Evolutionary conservation across 1,284 basidiomycete species (phyloP).

Genomic region (Cutaneotrichosporon spelunceum): DNA sequence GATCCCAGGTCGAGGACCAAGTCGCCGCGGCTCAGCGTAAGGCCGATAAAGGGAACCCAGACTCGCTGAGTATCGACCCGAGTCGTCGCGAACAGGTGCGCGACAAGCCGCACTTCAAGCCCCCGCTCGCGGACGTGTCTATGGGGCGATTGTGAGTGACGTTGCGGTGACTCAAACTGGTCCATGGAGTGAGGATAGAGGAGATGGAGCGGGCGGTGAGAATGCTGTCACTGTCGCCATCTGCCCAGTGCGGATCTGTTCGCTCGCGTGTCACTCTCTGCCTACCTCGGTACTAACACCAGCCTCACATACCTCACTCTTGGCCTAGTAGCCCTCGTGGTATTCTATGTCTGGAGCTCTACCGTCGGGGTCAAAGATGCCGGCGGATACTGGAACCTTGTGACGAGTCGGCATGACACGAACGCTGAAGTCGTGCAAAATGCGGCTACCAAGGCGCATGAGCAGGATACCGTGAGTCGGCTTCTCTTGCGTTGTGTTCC

Average conservation of each 20-base stretch:
- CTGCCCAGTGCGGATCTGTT: no score
- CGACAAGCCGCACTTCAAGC: conserved; percentile 45
- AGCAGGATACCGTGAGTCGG: not conserved
- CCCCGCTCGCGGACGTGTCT: conserved; percentile 45
- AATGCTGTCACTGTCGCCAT: no score
- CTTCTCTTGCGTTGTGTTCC: no score
- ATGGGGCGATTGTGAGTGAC: conserved; percentile 49
- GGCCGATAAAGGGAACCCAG: not conserved
- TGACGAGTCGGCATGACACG: conserved; percentile 39
- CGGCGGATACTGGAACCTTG: conserved; percentile 51
- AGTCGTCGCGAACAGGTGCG: conserved; percentile 40
- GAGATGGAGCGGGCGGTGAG: no score
- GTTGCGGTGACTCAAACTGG: no score
- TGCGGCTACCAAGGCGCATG: not conserved
- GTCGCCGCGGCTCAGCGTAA: not conserved
- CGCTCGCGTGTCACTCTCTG: not conserved
- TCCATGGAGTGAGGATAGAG: no score
- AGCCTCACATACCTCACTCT: conserved; percentile 48
- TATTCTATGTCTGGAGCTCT: conserved; percentile 49
- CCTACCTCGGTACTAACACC: not conserved
- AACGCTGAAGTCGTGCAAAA: conserved; percentile 22
- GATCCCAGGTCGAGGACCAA: not conserved
- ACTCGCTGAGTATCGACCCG: conserved; percentile 14
- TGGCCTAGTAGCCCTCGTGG: conserved; percentile 36
- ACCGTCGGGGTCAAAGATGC: conserved; percentile 47